Base-by-base conservation (phyloP, 768 basidiomycete genomes). In the Rhodotorula kratochvilovae region DNA sequence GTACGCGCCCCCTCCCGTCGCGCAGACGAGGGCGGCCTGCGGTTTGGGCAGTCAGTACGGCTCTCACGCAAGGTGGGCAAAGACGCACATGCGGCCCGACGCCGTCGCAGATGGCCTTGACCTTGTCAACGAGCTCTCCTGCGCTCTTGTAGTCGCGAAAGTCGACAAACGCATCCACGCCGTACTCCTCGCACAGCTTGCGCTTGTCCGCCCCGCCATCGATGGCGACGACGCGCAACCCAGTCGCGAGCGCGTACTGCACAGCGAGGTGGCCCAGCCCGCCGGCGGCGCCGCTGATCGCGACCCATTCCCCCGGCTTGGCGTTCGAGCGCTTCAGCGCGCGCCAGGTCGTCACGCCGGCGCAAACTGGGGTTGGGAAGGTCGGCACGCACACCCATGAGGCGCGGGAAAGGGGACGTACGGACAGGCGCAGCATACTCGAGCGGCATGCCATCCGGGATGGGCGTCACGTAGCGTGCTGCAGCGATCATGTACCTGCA, bases 151-250 rank as follows among this genome's bases (percentile, higher is more conserved):
- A 84, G 77, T 85, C 81, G 66, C 83, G 85, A 82, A 90, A 94
- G 81, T 94, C 92, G 70, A 94, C 84, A 74, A 80, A 83, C 27
- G 68, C 48, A 7, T 50, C 31, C 3, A 54, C 53, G n/a, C 53
- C 42, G 45, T 74, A 73, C 0, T 48, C 36, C 48, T 61, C 56
- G 59, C 46, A 53, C 7, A 78, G 67, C 35, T 68, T 59, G 86
- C 87, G 88, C 69, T 83, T 83, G 75, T 90, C 88, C 12, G 81
- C 85, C 23, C 90, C 89, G 6, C 86, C 87, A 76, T 93, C 91
- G 76, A 92, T 84, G 5, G 90, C 91, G 68, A 92, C 85, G 13
- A 92, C 89, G n/a, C 87, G 86, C 62, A 89, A 84, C 51, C 90
- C 90, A 83, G 88, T 87, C 39, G 85, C 84, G 60, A 83, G 84